Base-by-base conservation (phyloP, 805 yeast species). In the Ascoidea asiatica region DNA sequence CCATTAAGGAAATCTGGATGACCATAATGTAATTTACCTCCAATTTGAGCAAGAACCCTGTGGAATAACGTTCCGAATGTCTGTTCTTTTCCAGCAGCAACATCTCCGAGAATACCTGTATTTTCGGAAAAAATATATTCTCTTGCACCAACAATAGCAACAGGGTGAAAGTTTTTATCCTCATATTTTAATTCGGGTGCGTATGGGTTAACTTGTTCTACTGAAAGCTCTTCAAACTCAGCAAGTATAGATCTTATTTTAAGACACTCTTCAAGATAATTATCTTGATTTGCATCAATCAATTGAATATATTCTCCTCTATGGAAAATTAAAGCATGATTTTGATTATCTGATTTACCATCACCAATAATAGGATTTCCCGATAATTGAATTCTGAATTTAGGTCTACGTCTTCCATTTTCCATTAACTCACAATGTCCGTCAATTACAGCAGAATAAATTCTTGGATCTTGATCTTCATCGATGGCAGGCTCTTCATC, bases 51-150 rank as follows among this genome's bases (percentile, higher is more conserved):
- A 56, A 83, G 67, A 20, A 92, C 83, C 70, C 94, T 74, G 11
- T 92, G 85, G 56, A 81, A 83, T 53, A 83, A 65, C 0, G 94
- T 83, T 66, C 94, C 94, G 58, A 83, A 83, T 45, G 92, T 82
- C 64, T 83, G 94, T 68, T 83, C 94, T 61, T 83, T 83, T 65
- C 92, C 92, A 41, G 94, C 94, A 44, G 94, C 94, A 58, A 83
- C 82, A 66, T 83, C 94, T 67, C 92, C 94, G 44, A 83, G 67
- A 52, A 83, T 77, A 63, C 94, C 94, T 48, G 86, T 73, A 66
- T 81, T 83, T 64, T 83, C 92, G 44, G 90, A 81, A 74, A 83
- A 83, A 56, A 83, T 82, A 61, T 83, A 83, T 63, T 83, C 94
- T 67, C 94, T 73, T 29, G 92, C 87, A 64, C 94, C 94, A 50